Conservation (phyloP, 257 asterid species). For the Oldenlandia corymbosa region DNA sequence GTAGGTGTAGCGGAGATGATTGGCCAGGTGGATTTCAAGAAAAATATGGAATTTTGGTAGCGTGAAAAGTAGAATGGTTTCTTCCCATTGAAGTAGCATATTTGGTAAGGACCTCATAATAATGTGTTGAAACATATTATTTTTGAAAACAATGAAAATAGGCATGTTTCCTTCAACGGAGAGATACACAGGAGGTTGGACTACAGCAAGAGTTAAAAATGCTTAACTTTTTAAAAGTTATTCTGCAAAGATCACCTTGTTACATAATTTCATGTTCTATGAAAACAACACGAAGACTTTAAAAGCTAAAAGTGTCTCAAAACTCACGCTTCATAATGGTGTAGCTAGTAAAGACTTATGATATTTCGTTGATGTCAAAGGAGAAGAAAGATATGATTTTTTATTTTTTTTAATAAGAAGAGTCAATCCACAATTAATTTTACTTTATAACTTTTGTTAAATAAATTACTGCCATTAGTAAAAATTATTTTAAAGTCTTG, state of each 20-base stretch:
- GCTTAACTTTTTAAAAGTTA: slow-evolving; percentile 58
- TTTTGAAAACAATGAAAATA: slow-evolving; percentile 68
- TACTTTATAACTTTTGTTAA: too few relatives aligned
- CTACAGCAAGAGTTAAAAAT: slow-evolving; percentile 69
- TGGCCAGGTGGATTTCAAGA: slow-evolving; percentile 71
- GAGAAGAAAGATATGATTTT: too few relatives aligned
- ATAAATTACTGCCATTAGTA: too few relatives aligned
- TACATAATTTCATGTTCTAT: slow-evolving; percentile 66
- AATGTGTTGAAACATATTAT: slow-evolving; percentile 48
- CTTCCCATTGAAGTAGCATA: slow-evolving; percentile 86
- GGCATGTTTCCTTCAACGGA: slow-evolving; percentile 63
- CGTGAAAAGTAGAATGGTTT: slow-evolving; percentile 80
- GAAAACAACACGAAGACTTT: slow-evolving; percentile 59
- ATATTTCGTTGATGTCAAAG: background rate
- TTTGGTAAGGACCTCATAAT: slow-evolving; percentile 72
- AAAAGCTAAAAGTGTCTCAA: slow-evolving; percentile 35
- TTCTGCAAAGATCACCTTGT: slow-evolving; percentile 48
- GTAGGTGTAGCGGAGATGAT: slow-evolving; percentile 88
- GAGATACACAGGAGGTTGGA: slow-evolving; percentile 88
- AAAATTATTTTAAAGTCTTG: too few relatives aligned
- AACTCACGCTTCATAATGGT: slow-evolving; percentile 24
- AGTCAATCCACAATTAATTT: too few relatives aligned
- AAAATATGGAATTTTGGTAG: slow-evolving; percentile 86
- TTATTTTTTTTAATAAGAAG: too few relatives aligned
- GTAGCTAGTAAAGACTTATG: slow-evolving; percentile 15